Percentiles rank a stretch among this genome's conserved stretches.
Conservation (phyloP, 352 stramenopile genomes). For the Stephanocyclus meneghinianus region DNA sequence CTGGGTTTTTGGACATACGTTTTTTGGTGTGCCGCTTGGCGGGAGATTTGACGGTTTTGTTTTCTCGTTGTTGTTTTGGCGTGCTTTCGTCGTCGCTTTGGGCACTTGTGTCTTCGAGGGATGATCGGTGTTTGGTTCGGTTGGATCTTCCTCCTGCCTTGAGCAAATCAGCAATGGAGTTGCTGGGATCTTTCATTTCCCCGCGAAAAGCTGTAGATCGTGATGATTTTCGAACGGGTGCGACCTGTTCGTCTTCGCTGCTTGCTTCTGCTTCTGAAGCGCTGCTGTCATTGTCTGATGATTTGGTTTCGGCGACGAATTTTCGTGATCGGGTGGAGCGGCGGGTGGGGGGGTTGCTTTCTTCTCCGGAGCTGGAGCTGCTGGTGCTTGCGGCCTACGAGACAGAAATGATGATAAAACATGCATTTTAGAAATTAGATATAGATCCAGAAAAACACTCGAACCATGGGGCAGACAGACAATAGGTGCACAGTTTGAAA, state of each 20-base stretch:
- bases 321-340: too few relatives aligned
- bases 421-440: too few relatives aligned
- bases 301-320: too few relatives aligned
- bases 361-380: too few relatives aligned
- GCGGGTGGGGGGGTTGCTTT: too few relatives aligned
- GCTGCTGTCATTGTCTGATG: too few relatives aligned
- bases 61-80: neutral
- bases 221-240: constrained; percentile 33
- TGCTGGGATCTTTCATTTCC: constrained; percentile 53
- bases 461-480: too few relatives aligned
- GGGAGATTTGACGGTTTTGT: constrained; percentile 42
- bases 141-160: constrained; percentile 18
- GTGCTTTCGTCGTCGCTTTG: constrained; percentile 6
- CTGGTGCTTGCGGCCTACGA: too few relatives aligned
- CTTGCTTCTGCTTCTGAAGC: neutral
- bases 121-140: neutral
- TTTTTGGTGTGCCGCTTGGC: constrained; percentile 54
- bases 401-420: too few relatives aligned
- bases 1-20: constrained; percentile 38
- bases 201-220: constrained; percentile 45
- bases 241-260: constrained; percentile 8
- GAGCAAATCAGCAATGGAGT: constrained; percentile 54
- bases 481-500: too few relatives aligned
- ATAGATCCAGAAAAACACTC: too few relatives aligned
- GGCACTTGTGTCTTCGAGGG: constrained; percentile 15